A percentile compares a stretch with the other conserved stretches of the same genome.
Evolutionary conservation across 163 green algal genomes (phyloP).

Genomic region (Chlamydomonas reinhardtii): DNA sequence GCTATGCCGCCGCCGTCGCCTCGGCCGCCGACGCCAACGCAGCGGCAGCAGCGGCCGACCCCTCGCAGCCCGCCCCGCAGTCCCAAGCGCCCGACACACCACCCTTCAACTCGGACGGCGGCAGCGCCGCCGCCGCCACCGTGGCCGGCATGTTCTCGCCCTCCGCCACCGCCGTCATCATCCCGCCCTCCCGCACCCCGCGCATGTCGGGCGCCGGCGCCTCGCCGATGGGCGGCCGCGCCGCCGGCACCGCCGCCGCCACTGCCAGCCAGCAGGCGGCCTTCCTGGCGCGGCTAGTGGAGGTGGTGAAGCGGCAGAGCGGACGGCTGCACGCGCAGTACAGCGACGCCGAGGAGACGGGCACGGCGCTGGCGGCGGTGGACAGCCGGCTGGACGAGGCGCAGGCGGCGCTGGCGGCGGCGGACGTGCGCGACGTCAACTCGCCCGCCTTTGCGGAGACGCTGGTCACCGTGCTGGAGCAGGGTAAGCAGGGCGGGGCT

Average conservation of each 20-base stretch:
- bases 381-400: constrained; percentile 23
- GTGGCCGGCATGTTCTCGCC: constrained; percentile 42
- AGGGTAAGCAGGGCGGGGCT: background rate
- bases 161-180: background rate
- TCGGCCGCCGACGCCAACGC: no score
- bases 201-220: background rate
- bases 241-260: background rate
- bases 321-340: constrained; percentile 53
- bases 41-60: no score
- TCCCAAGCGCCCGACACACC: background rate
- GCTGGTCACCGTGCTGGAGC: constrained; percentile 53
- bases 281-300: constrained; percentile 52
- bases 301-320: constrained; percentile 54
- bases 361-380: constrained; percentile 47
- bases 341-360: constrained; percentile 45
- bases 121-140: background rate
- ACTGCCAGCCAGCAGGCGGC: constrained; percentile 11
- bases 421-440: constrained; percentile 4
- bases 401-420: constrained; percentile 2
- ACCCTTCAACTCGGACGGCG: background rate
- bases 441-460: constrained; percentile 46
- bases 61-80: no score
- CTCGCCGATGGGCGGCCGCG: constrained; percentile 1
- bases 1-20: background rate
- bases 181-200: constrained; percentile 7